Percentiles rank a stretch among this genome's conserved stretches.
Conservation (phyloP, 495 filamentous ascomycete genomes). For the Articulospora tetracladia region DNA sequence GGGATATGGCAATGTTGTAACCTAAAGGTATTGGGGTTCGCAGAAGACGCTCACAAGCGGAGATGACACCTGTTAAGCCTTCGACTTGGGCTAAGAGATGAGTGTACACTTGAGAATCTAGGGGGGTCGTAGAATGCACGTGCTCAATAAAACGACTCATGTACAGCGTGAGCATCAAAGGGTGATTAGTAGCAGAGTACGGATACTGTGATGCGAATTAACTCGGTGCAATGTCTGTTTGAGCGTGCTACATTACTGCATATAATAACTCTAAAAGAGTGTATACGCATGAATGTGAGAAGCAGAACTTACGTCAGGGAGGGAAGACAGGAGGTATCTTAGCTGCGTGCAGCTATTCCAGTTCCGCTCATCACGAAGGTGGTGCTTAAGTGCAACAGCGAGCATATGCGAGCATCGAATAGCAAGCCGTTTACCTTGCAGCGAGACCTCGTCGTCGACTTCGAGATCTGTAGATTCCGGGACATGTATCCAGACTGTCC, state of each 20-base stretch:
- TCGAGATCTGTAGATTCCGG: neutral
- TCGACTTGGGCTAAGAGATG: constrained; percentile 29
- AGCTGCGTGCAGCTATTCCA: constrained; percentile 23
- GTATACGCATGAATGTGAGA: neutral
- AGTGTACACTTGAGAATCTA: constrained; percentile 29
- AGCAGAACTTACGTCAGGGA: constrained; percentile 17
- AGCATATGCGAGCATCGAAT: constrained; percentile 20
- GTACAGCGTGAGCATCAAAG: constrained; percentile 23
- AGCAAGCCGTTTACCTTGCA: constrained; percentile 12
- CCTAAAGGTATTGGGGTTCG: constrained; percentile 28
- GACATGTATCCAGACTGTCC: constrained; percentile 28
- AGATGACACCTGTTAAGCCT: constrained; percentile 20
- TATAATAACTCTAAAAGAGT: neutral
- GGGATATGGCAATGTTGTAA: constrained; percentile 29
- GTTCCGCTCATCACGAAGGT: constrained; percentile 25
- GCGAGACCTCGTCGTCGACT: constrained; percentile 9
- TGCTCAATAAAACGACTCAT: constrained; percentile 22
- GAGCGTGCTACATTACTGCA: no score
- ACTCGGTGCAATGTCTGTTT: neutral
- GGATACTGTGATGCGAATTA: neutral
- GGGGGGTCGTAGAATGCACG: constrained; percentile 7
- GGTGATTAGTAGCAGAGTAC: constrained; percentile 22
- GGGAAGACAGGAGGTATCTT: constrained; percentile 7
- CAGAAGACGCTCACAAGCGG: constrained; percentile 25
- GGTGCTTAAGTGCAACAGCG: constrained; percentile 28